phyloP scores from a whole-genome alignment of 139 green algal species.

The Coccomyxa sp. region DNA sequence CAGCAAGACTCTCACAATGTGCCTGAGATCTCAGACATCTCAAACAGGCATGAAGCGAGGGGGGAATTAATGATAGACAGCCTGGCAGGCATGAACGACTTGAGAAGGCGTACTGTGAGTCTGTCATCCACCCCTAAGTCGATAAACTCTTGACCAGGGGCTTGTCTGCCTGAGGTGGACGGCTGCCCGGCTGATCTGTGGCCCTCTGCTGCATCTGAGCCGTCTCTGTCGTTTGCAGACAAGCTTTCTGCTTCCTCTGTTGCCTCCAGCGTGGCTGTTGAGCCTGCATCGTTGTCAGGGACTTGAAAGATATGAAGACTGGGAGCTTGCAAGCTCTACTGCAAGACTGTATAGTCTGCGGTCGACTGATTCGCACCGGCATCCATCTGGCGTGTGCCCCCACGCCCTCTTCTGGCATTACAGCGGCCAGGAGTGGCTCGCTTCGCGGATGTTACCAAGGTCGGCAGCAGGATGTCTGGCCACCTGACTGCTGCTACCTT shows the following conservation, averaged over 20 bases:
- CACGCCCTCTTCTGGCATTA: too few species aligned
- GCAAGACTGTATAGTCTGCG: too few species aligned
- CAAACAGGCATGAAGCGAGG: not conserved
- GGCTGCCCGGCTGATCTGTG: not conserved
- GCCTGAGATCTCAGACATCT: not conserved
- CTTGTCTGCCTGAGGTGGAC: not conserved
- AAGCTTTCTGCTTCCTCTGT: not conserved
- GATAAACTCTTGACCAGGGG: conserved; percentile 4
- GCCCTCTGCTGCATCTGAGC: not conserved
- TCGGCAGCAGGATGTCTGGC: too few species aligned
- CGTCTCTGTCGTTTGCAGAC: too few species aligned
- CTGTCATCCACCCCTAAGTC: conserved; percentile 24
- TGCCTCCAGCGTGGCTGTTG: not conserved
- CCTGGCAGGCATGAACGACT: not conserved
- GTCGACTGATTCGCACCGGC: too few species aligned
- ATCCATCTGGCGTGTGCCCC: too few species aligned
- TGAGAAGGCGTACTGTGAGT: conserved; percentile 11
- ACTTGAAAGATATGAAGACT: too few species aligned
- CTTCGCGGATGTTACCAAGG: too few species aligned
- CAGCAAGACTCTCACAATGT: not conserved
- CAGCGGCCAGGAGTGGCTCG: too few species aligned
- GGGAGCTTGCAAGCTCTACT: too few species aligned
- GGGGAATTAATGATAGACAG: not conserved
- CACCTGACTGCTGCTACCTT: too few species aligned
- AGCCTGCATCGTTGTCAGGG: too few species aligned